Conservation (phyloP, 2,329 filamentous ascomycete species). For the Daldinia sp. region DNA sequence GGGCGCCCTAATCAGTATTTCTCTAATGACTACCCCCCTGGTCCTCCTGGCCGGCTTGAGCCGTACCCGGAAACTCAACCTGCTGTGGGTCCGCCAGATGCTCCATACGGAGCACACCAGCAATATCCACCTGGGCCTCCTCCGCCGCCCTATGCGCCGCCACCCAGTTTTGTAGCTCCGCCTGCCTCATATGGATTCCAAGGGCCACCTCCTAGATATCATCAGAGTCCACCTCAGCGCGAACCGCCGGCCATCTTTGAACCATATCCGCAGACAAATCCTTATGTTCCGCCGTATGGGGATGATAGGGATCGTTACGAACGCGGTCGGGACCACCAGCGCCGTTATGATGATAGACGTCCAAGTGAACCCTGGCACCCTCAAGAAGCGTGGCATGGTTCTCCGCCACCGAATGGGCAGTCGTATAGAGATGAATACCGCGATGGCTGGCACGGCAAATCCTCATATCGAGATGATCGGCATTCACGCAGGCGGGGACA, state of each 20-base stretch:
- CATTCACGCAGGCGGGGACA: constrained; percentile 36
- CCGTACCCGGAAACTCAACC: constrained; percentile 33
- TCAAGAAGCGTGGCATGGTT: constrained; percentile 31
- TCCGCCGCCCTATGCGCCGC: constrained; percentile 32
- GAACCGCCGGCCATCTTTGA: constrained; percentile 38
- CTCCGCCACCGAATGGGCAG: constrained; percentile 22
- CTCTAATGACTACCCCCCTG: constrained; percentile 31
- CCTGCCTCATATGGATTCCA: constrained; percentile 36
- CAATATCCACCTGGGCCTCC: constrained; percentile 35
- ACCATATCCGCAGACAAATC: constrained; percentile 36
- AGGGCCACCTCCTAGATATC: constrained; percentile 34
- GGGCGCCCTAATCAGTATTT: constrained; percentile 31
- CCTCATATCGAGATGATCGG: constrained; percentile 36
- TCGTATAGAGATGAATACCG: constrained; percentile 33
- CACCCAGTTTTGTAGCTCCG: constrained; percentile 32
- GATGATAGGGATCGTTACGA: constrained; percentile 37
- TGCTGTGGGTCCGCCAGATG: constrained; percentile 29
- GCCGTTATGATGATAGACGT: constrained; percentile 34
- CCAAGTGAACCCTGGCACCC: constrained; percentile 34
- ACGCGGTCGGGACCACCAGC: constrained; percentile 35
- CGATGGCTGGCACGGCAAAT: constrained; percentile 26
- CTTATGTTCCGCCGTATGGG: constrained; percentile 30
- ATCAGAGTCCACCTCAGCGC: constrained; percentile 36
- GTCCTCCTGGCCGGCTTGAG: constrained; percentile 28
- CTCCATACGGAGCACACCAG: constrained; percentile 24